phyloP scores from a whole-genome alignment of 805 yeast genomes.

The Lipomyces lipofer region DNA sequence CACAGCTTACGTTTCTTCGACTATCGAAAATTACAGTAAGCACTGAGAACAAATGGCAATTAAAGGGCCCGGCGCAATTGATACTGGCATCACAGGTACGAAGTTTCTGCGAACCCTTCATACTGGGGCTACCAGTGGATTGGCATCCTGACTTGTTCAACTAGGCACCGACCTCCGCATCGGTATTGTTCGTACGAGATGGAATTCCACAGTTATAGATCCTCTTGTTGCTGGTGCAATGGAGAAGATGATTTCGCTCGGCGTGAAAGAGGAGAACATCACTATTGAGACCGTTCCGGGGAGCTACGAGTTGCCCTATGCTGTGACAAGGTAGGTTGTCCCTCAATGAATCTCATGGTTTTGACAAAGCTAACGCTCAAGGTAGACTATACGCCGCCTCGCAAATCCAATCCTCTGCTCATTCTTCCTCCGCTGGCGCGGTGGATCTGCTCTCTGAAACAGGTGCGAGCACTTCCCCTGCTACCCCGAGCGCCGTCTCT shows the following conservation, averaged over 20 bases:
- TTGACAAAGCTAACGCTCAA: not conserved
- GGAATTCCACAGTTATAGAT: slow-evolving; percentile 80
- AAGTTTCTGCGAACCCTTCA: not conserved
- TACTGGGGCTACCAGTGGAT: not conserved
- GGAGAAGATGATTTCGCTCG: slow-evolving; percentile 55
- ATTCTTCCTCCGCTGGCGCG: slow-evolving; percentile 16
- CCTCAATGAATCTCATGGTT: not conserved
- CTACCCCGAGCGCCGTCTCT: not conserved
- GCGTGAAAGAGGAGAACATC: slow-evolving; percentile 77
- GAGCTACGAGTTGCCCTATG: slow-evolving; percentile 89
- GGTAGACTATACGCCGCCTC: slow-evolving; percentile 36
- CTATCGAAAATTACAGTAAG: no score
- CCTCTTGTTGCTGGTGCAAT: slow-evolving; percentile 79
- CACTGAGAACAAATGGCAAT: no score
- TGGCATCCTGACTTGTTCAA: slow-evolving; percentile 6
- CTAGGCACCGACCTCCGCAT: slow-evolving; percentile 51
- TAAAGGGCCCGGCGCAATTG: not conserved
- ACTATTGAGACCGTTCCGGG: slow-evolving; percentile 89
- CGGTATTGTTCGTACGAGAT: slow-evolving; percentile 93
- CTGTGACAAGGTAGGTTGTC: slow-evolving; percentile 43
- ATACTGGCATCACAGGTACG: not conserved
- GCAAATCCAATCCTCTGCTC: slow-evolving; percentile 14
- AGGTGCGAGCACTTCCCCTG: slow-evolving; percentile 13
- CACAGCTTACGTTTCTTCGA: no score
- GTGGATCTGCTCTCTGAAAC: slow-evolving; percentile 26